Conservation (phyloP, 192 early-diverging fungal species). For the Mortierella claussenii region DNA sequence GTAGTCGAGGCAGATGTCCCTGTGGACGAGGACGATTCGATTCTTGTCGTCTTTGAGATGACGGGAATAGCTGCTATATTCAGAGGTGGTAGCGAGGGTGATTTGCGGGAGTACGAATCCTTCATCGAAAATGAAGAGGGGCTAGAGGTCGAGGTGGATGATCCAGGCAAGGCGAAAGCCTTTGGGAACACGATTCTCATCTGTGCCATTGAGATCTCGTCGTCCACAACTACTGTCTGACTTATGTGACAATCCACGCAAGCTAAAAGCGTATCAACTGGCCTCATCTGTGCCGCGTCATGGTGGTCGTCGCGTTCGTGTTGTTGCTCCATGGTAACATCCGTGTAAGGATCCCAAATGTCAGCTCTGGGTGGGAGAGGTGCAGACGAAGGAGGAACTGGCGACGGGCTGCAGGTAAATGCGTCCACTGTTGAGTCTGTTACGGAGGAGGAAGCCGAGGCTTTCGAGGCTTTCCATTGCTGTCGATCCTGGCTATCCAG, state of each 20-base stretch:
- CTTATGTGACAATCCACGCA: not conserved
- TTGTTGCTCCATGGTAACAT: no score
- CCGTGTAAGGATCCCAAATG: no score
- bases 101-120: slow-evolving; percentile 30
- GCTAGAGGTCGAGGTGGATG: not conserved
- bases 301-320: not conserved
- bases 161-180: not conserved
- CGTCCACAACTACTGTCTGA: slow-evolving; percentile 1
- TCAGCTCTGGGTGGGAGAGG: no score
- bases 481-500: no score
- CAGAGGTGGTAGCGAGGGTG: slow-evolving; percentile 20
- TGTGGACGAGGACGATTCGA: slow-evolving; percentile 1
- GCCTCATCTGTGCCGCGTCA: not conserved
- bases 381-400: no score
- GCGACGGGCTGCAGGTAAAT: no score
- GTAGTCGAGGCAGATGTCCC: not conserved
- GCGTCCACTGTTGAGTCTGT: not conserved
- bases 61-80: slow-evolving; percentile 5
- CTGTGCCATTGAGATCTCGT: slow-evolving; percentile 24
- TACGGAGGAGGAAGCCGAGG: not conserved
- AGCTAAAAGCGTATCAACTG: not conserved
- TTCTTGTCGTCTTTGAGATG: slow-evolving; percentile 8
- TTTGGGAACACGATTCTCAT: slow-evolving; percentile 5
- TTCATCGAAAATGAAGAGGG: not conserved
- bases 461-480: no score